phyloP scores from a whole-genome alignment of 257 asterid genomes.

The Cruciata laevipes region DNA sequence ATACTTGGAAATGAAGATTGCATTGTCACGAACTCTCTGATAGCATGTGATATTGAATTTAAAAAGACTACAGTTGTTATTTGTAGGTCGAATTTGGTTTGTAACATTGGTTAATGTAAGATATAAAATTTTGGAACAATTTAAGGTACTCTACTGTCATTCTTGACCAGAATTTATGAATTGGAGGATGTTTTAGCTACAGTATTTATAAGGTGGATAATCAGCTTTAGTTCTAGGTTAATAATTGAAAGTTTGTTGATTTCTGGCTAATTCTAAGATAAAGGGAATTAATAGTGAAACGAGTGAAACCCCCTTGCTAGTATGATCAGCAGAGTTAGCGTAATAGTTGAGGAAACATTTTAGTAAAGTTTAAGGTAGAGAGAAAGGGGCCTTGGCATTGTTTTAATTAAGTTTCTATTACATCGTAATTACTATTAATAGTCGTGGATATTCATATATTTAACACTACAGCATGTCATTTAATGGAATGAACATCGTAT shows the following conservation, averaged over 20 bases:
- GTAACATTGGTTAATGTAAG: not conserved
- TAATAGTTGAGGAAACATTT: constrained; percentile 5
- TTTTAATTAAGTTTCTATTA: not conserved
- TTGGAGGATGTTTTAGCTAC: not conserved
- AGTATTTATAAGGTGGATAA: not conserved
- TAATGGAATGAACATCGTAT: not conserved
- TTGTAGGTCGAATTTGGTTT: not conserved
- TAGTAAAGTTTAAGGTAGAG: not conserved
- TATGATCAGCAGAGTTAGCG: not conserved
- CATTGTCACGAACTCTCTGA: not conserved
- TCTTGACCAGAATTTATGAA: not conserved
- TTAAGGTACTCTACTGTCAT: not conserved
- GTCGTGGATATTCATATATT: constrained; percentile 2
- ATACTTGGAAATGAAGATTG: not conserved
- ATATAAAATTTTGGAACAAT: not conserved
- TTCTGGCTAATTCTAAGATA: not conserved
- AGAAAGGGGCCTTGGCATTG: not conserved
- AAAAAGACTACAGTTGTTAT: not conserved
- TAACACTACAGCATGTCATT: not conserved
- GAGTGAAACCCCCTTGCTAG: no score
- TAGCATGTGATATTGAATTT: not conserved
- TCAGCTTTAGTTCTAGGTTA: not conserved
- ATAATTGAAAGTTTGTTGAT: not conserved
- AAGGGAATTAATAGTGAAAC: not conserved
- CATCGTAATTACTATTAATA: not conserved